A percentile compares a stretch with the other conserved stretches of the same genome.
Conservation (phyloP, 2,329 filamentous ascomycete genomes). For the Colletotrichum ledebouriae region DNA sequence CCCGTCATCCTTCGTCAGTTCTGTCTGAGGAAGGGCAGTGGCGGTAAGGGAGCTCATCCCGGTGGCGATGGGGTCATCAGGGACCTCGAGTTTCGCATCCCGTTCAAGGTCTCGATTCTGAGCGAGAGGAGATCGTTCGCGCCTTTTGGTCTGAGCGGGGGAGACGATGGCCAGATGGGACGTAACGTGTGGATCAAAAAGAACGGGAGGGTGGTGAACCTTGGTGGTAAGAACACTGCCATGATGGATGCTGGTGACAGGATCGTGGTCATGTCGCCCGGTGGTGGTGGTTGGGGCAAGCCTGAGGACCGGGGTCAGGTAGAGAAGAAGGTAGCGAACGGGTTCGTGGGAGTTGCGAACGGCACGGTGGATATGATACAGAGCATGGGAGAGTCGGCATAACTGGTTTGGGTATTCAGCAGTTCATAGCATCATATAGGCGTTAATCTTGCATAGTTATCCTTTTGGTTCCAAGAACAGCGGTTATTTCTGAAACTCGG, state of each 20-base stretch:
- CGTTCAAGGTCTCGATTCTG: constrained; percentile 77
- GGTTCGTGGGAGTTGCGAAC: constrained; percentile 35
- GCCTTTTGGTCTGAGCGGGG: constrained; percentile 80
- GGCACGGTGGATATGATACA: constrained; percentile 39
- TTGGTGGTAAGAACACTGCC: constrained; percentile 73
- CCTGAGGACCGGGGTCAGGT: constrained; percentile 21
- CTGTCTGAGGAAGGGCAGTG: constrained; percentile 71
- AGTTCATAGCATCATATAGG: background rate
- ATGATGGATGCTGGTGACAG: constrained; percentile 70
- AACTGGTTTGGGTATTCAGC: background rate
- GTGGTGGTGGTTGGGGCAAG: constrained; percentile 71
- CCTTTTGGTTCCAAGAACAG: no score
- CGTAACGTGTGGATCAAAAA: constrained; percentile 75
- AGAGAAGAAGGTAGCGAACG: constrained; percentile 11
- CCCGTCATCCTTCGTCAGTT: constrained; percentile 81
- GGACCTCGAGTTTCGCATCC: constrained; percentile 79
- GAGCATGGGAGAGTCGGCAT: constrained; percentile 38
- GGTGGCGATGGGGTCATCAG: constrained; percentile 78
- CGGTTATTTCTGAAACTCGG: no score
- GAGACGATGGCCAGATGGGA: constrained; percentile 75
- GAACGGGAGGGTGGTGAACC: constrained; percentile 60
- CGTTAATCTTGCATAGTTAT: background rate
- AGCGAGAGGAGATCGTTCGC: constrained; percentile 77
- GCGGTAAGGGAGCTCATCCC: constrained; percentile 71
- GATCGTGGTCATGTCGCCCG: constrained; percentile 72